A percentile compares a stretch with the other conserved stretches of the same genome.
These are phyloP conservation scores for Brassica carinata DNA, from an alignment of 345 rosid species.

Conservation along the genomic window DNA sequence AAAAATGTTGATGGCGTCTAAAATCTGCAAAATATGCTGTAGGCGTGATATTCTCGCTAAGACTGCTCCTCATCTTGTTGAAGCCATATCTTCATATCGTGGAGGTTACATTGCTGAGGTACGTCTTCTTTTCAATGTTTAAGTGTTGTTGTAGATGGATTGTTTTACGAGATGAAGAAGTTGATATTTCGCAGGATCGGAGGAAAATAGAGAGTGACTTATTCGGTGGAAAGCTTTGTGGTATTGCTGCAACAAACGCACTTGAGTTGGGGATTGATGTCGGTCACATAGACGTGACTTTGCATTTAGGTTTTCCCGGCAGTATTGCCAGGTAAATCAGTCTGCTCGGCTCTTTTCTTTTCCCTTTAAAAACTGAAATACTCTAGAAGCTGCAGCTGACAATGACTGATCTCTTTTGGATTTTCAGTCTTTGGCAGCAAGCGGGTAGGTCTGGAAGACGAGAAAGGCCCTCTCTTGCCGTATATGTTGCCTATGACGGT, in stretches of 20 bases:
- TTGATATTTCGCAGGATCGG: constrained; percentile 59
- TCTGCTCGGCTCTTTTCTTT: constrained; percentile 25
- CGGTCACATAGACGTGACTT: constrained; percentile 89
- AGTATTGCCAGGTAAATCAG: constrained; percentile 78
- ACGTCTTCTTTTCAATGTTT: constrained; percentile 8
- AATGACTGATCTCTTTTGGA: constrained; percentile 28
- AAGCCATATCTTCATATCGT: constrained; percentile 79
- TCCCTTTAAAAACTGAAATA: not conserved
- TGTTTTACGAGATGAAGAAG: constrained; percentile 6
- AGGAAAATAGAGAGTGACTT: constrained; percentile 83
- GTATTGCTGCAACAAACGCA: constrained; percentile 95
- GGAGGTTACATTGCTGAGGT: constrained; percentile 93
- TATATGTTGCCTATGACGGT: constrained; percentile 80
- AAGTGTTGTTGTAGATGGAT: constrained; percentile 26
- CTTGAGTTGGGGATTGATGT: constrained; percentile 98
- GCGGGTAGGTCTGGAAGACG: constrained; percentile 98
- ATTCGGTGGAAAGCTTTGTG: constrained; percentile 82
- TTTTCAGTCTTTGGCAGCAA: constrained; percentile 88
- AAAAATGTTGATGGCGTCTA: constrained; percentile 10
- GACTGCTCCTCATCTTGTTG: constrained; percentile 72
- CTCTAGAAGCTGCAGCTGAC: not conserved
- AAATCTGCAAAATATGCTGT: constrained; percentile 22
- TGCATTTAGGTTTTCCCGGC: constrained; percentile 98
- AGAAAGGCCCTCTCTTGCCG: constrained; percentile 80
- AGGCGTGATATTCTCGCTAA: constrained; percentile 81